Percentiles rank a stretch among this genome's conserved stretches.
These are phyloP conservation scores for Pseudotulostoma volvatum DNA, from an alignment of 495 filamentous ascomycete genomes.

Conservation along the genomic window DNA sequence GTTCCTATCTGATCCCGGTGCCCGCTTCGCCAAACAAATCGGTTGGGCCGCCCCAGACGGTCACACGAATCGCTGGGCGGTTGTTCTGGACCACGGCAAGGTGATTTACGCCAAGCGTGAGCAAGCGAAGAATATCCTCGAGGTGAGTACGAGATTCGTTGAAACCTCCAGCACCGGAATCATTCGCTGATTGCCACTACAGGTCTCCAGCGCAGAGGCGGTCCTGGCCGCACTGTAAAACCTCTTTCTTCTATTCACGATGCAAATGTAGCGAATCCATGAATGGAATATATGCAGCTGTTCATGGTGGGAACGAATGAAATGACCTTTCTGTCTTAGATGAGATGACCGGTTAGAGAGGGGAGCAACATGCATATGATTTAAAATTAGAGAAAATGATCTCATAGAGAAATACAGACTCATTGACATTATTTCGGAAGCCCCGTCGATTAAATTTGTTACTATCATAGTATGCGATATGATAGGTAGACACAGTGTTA, in stretches of 20 bases:
- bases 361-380: too few species aligned
- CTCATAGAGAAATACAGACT: too few species aligned
- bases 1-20: slow-evolving; percentile 68
- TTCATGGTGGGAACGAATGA: too few species aligned
- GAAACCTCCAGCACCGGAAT: slow-evolving; percentile 7
- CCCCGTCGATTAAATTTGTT: too few species aligned
- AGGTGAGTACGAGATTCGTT: slow-evolving; percentile 21
- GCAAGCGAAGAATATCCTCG: slow-evolving; percentile 46
- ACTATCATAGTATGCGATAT: too few species aligned
- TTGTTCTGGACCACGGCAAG: slow-evolving; percentile 82
- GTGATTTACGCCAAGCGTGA: slow-evolving; percentile 76
- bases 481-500: too few species aligned
- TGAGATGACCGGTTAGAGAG: too few species aligned
- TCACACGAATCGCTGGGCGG: slow-evolving; percentile 65
- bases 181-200: slow-evolving; percentile 5
- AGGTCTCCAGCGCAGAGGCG: slow-evolving; percentile 55
- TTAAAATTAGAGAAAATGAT: too few species aligned
- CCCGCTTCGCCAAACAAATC: slow-evolving; percentile 61
- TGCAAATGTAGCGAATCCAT: too few species aligned
- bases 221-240: slow-evolving; percentile 50
- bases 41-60: slow-evolving; percentile 66
- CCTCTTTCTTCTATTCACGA: slow-evolving; percentile 1
- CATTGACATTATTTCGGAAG: too few species aligned
- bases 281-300: too few species aligned
- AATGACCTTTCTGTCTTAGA: too few species aligned